phyloP scores from a whole-genome alignment of 768 basidiomycete genomes.

The Polyporus arcularius region DNA sequence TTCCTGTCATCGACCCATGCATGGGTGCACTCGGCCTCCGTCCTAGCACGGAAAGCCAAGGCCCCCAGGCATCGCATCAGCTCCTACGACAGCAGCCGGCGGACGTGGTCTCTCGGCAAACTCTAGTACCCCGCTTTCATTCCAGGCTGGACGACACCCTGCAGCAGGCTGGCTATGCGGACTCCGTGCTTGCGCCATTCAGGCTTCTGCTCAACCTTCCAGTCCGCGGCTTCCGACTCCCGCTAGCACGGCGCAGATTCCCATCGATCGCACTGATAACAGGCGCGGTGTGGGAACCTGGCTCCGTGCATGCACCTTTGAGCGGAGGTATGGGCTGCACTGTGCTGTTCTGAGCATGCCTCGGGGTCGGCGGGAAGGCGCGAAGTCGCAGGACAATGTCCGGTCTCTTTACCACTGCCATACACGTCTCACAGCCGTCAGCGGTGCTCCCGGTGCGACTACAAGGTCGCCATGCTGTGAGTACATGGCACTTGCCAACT shows the following conservation, averaged over 20 bases:
- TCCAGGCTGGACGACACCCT: conserved; percentile 9
- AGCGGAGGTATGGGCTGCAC: conserved; percentile 1
- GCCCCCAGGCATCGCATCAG: too few species aligned
- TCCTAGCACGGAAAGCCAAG: too few species aligned
- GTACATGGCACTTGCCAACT: not conserved
- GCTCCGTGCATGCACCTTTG: not conserved
- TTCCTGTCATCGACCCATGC: not conserved
- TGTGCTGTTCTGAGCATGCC: conserved; percentile 1
- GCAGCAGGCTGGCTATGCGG: conserved; percentile 2
- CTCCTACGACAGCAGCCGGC: not conserved
- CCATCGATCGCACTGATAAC: conserved; percentile 20
- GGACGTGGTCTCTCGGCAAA: not conserved
- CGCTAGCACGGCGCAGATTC: conserved; percentile 9
- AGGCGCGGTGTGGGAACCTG: conserved; percentile 12
- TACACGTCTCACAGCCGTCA: conserved; percentile 1
- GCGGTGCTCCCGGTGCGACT: conserved; percentile 2
- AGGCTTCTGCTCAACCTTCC: conserved; percentile 9
- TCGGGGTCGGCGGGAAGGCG: conserved; percentile 11
- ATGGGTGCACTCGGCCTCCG: too few species aligned
- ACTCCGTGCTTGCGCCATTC: conserved; percentile 20
- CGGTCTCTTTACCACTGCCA: conserved; percentile 13
- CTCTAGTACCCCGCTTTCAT: not conserved
- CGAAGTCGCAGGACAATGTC: conserved; percentile 13
- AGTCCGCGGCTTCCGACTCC: conserved; percentile 20
- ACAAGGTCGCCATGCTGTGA: conserved; percentile 15